Evolutionary conservation across 2,329 filamentous ascomycete species (phyloP).

Genomic region (Phaeosphaeriaceae sp.): DNA sequence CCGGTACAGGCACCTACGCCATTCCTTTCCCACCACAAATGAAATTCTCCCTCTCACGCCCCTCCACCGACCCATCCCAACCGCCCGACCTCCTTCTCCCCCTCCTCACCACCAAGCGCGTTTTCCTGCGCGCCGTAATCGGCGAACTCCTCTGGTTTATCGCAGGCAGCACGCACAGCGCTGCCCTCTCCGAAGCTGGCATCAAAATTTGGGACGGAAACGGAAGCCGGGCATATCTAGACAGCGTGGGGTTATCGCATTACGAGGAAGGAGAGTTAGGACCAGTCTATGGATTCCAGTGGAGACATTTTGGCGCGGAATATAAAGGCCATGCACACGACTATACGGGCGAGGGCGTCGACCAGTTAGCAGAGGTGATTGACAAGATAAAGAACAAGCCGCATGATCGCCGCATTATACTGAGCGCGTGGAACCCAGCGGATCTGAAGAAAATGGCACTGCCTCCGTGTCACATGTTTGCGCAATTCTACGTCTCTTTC

Average conservation of each 20-base stretch:
- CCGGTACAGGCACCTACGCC: conserved; percentile 89
- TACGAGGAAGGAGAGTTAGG: conserved; percentile 89
- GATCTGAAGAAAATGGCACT: conserved; percentile 89
- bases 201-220: conserved; percentile 99
- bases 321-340: conserved; percentile 74
- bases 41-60: conserved; percentile 80
- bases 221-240: conserved; percentile 87
- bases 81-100: conserved; percentile 73
- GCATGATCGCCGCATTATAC: conserved; percentile 87
- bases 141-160: conserved; percentile 97
- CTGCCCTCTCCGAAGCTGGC: conserved; percentile 76
- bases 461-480: conserved; percentile 97
- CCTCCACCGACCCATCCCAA: conserved; percentile 48
- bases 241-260: conserved; percentile 80
- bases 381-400: conserved; percentile 83
- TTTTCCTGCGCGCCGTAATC: conserved; percentile 88
- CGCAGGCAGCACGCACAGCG: conserved; percentile 79
- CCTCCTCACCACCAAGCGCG: conserved; percentile 95
- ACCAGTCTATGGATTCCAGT: conserved; percentile 98
- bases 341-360: conserved; percentile 87
- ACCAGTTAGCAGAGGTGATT: conserved; percentile 91
- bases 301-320: conserved; percentile 95
- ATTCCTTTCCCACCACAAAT: conserved; percentile 87
- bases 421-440: conserved; percentile 92
- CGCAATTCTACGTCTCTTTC: conserved; percentile 91